These are phyloP conservation scores for Handroanthus guayacan DNA, from an alignment of 257 asterid species.

Conservation along the genomic window DNA sequence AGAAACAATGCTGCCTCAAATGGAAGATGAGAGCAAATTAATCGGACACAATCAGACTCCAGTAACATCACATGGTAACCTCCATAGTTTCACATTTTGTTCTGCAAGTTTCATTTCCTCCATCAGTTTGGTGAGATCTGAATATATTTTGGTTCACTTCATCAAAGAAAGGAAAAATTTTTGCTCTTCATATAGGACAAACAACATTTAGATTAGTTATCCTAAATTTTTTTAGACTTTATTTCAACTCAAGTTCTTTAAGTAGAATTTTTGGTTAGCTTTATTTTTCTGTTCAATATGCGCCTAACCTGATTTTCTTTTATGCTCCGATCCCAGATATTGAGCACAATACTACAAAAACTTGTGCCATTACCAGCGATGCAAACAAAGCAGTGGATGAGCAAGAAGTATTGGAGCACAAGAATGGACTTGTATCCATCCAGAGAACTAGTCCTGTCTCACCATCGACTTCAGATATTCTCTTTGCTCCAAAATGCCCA, in stretches of 20 bases:
- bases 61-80: conserved; percentile 52
- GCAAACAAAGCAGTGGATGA: conserved; percentile 42
- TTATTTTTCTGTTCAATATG: conserved; percentile 16
- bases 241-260: neutral
- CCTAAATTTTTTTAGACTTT: neutral
- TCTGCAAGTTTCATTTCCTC: conserved; percentile 29
- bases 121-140: neutral
- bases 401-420: conserved; percentile 46
- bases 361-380: conserved; percentile 41
- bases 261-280: conserved; percentile 8
- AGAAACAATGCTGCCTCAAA: conserved; percentile 53
- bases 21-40: conserved; percentile 52
- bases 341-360: conserved; percentile 44
- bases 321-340: conserved; percentile 44
- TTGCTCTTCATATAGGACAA: neutral
- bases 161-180: neutral
- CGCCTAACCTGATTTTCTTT: conserved; percentile 32
- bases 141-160: too few species aligned
- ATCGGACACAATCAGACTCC: conserved; percentile 51
- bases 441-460: conserved; percentile 57
- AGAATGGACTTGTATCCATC: conserved; percentile 38
- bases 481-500: conserved; percentile 48
- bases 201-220: conserved; percentile 4
- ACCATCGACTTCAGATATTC: conserved; percentile 48
- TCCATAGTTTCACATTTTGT: conserved; percentile 25